phyloP scores from a whole-genome alignment of 1,139 yeast genomes.

The Saccharomyces hybrid region DNA sequence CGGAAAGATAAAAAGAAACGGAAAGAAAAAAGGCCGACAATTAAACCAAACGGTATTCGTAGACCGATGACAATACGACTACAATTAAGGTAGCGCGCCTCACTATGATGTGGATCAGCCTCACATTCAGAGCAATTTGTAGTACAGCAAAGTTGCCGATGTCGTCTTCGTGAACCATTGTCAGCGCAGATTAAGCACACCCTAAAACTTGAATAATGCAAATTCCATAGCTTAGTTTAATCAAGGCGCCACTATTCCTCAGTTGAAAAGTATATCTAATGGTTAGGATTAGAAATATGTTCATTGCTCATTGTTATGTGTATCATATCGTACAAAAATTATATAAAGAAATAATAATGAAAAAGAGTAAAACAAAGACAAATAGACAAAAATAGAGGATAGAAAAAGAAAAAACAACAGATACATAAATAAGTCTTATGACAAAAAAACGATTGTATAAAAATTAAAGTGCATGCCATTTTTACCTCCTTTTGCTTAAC shows the following conservation, averaged over 20 bases:
- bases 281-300: neutral
- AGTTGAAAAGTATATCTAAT: neutral
- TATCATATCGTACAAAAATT: slow-evolving; percentile 1
- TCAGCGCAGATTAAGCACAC: neutral
- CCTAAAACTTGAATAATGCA: neutral
- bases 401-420: neutral
- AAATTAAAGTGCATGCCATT: neutral
- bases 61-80: neutral
- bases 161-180: neutral
- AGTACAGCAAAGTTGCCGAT: neutral
- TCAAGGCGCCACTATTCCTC: neutral
- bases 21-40: neutral
- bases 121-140: neutral
- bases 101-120: neutral
- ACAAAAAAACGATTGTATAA: neutral
- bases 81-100: neutral
- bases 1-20: neutral
- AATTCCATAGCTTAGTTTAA: neutral
- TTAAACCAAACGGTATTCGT: neutral
- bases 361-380: neutral
- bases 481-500: neutral
- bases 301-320: slow-evolving; percentile 1
- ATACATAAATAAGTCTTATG: neutral
- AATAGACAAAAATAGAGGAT: slow-evolving; percentile 1
- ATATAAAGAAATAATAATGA: neutral